Conservation (phyloP, 805 yeast genomes). For the Cyberlindnera bimundalis region DNA sequence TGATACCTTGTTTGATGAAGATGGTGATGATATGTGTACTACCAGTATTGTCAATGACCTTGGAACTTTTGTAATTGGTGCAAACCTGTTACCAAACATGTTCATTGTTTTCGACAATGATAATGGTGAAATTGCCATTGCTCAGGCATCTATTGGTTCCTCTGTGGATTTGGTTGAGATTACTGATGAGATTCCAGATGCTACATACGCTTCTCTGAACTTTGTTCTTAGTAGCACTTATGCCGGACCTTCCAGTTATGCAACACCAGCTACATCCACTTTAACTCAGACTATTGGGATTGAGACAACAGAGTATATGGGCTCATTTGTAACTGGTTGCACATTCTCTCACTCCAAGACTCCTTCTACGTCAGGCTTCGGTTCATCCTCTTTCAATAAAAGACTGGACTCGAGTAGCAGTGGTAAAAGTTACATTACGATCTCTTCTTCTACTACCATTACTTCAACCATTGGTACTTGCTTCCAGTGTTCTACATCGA, state of each 20-base stretch:
- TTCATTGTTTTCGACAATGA: slow-evolving; percentile 22
- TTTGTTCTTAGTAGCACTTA: background rate
- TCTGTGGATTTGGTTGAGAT: slow-evolving; percentile 14
- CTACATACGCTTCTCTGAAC: slow-evolving; percentile 12
- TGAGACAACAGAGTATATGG: slow-evolving; percentile 2
- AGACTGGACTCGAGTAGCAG: background rate
- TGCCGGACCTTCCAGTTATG: background rate
- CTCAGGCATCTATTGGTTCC: slow-evolving; percentile 7
- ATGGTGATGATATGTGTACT: slow-evolving; percentile 20
- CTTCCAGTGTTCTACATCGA: background rate
- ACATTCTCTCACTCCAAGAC: background rate
- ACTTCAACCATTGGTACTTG: background rate
- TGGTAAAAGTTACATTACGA: background rate
- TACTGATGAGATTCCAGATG: slow-evolving; percentile 19
- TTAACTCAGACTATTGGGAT: slow-evolving; percentile 2
- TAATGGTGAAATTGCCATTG: slow-evolving; percentile 18
- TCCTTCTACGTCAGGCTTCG: background rate
- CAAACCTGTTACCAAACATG: slow-evolving; percentile 13
- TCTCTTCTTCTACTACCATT: background rate
- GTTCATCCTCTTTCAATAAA: background rate
- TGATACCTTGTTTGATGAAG: slow-evolving; percentile 3
- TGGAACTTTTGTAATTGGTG: slow-evolving; percentile 13
- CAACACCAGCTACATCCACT: slow-evolving; percentile 8
- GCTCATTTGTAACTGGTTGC: slow-evolving; percentile 5
- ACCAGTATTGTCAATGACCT: slow-evolving; percentile 1